These are phyloP conservation scores for Conticribra guillardii DNA, from an alignment of 108 stramenopile species.

Conservation along the genomic window DNA sequence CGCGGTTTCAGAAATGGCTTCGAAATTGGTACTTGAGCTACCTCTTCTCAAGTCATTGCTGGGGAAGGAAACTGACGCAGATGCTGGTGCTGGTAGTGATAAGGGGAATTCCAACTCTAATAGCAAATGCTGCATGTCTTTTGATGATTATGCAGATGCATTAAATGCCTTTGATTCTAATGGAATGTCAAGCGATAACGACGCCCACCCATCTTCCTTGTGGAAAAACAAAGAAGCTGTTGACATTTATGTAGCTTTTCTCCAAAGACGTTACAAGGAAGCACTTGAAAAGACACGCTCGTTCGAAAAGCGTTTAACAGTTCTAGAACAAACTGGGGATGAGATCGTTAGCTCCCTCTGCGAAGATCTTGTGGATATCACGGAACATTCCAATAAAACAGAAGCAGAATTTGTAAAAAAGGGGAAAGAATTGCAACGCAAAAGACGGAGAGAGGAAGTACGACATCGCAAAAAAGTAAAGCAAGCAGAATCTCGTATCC, in stretches of 20 bases:
- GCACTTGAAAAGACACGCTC: conserved; percentile 38
- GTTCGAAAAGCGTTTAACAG: conserved; percentile 42
- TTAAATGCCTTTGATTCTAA: conserved; percentile 4
- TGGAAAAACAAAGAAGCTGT: conserved; percentile 38
- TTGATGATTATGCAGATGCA: conserved; percentile 36
- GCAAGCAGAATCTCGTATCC: conserved; percentile 28
- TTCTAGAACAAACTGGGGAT: conserved; percentile 51
- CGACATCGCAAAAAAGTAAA: conserved; percentile 27
- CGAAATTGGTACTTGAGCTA: conserved; percentile 32
- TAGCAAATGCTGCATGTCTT: conserved; percentile 18
- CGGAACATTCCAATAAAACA: conserved; percentile 40
- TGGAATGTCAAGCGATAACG: not conserved
- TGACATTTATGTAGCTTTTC: conserved; percentile 18
- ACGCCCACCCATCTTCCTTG: conserved; percentile 17
- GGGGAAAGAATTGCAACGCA: conserved; percentile 39
- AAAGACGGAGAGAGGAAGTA: conserved; percentile 31
- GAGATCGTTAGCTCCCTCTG: conserved; percentile 51
- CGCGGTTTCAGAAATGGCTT: conserved; percentile 24
- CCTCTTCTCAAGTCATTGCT: conserved; percentile 4
- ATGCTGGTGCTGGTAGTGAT: conserved; percentile 39
- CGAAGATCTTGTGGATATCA: conserved; percentile 51
- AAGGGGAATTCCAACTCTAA: not conserved
- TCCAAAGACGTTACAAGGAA: conserved; percentile 42
- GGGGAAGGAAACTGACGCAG: conserved; percentile 8
- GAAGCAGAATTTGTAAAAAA: conserved; percentile 50